Evolutionary conservation across 2,329 filamentous ascomycete genomes (phyloP).

Genomic region (Phyllosticta citriasiana): DNA sequence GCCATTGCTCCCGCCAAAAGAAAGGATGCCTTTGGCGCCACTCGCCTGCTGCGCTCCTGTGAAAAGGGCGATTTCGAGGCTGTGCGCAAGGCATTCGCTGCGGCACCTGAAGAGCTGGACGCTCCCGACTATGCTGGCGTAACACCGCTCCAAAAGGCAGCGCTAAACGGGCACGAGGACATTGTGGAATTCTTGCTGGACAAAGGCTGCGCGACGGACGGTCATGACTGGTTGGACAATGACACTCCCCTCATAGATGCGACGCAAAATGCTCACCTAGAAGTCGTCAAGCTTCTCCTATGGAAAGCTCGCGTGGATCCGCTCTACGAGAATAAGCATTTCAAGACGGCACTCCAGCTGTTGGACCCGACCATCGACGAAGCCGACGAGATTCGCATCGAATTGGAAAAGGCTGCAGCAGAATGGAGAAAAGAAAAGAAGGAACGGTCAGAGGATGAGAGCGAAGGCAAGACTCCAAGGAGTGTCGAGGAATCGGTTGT

Average conservation of each 20-base stretch:
- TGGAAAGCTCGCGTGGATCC: constrained; percentile 77
- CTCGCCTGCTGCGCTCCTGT: constrained; percentile 79
- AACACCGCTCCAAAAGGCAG: constrained; percentile 86
- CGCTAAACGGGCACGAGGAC: constrained; percentile 73
- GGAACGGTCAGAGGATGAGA: constrained; percentile 40
- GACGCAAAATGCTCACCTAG: constrained; percentile 87
- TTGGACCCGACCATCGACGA: constrained; percentile 67
- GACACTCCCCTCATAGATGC: constrained; percentile 94
- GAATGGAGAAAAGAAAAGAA: constrained; percentile 31
- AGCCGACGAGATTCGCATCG: constrained; percentile 68
- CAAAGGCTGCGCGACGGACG: constrained; percentile 69
- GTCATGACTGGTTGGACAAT: constrained; percentile 37
- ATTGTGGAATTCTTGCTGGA: constrained; percentile 82
- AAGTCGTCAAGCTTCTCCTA: constrained; percentile 75
- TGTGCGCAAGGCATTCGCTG: constrained; percentile 63
- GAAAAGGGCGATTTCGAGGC: constrained; percentile 72
- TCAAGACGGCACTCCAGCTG: constrained; percentile 81
- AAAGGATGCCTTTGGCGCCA: constrained; percentile 86
- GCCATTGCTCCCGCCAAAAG: constrained; percentile 73
- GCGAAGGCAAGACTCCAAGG: constrained; percentile 14
- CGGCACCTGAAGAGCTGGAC: constrained; percentile 80
- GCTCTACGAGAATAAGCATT: constrained; percentile 80
- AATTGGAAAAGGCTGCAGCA: constrained; percentile 50
- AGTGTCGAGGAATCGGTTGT: constrained; percentile 8
- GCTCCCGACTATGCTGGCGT: constrained; percentile 92